phyloP scores from a whole-genome alignment of 2,329 filamentous ascomycete species.

The Nannizziopsis barbatae region DNA sequence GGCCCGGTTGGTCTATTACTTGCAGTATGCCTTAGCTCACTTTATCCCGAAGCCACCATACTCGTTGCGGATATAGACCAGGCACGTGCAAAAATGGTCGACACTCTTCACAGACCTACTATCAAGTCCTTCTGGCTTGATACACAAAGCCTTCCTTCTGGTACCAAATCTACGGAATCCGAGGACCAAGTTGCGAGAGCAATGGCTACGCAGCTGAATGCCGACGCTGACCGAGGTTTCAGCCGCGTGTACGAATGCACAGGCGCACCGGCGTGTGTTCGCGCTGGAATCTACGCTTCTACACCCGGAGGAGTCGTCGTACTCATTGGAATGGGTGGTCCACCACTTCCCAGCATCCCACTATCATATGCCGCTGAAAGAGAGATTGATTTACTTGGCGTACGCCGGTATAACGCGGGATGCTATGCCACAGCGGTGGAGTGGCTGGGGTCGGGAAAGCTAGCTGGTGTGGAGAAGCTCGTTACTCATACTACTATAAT shows the following conservation, averaged over 20 bases:
- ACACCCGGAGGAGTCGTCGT: constrained; percentile 42
- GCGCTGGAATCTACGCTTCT: constrained; percentile 37
- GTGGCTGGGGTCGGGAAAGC: constrained; percentile 40
- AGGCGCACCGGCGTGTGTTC: constrained; percentile 36
- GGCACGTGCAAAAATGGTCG: constrained; percentile 46
- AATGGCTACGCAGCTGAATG: constrained; percentile 24
- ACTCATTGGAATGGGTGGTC: constrained; percentile 48
- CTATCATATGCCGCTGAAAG: constrained; percentile 45
- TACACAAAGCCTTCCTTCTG: too few species aligned
- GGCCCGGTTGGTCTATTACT: constrained; percentile 51
- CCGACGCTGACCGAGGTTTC: constrained; percentile 28
- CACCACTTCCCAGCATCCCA: constrained; percentile 41
- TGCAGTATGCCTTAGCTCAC: constrained; percentile 46
- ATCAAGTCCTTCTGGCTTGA: constrained; percentile 20
- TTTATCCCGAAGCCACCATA: constrained; percentile 44
- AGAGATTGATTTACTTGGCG: constrained; percentile 48
- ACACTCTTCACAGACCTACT: constrained; percentile 27
- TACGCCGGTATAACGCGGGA: constrained; percentile 44
- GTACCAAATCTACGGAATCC: constrained; percentile 14
- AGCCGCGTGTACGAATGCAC: constrained; percentile 39
- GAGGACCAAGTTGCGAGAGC: constrained; percentile 25
- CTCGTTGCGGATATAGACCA: constrained; percentile 52
- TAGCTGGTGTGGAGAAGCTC: constrained; percentile 41
- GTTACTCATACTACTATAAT: constrained; percentile 44
- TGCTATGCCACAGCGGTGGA: constrained; percentile 46